Evolutionary conservation across 495 filamentous ascomycete genomes (phyloP).

Genomic region (Xeromyces bisporus): DNA sequence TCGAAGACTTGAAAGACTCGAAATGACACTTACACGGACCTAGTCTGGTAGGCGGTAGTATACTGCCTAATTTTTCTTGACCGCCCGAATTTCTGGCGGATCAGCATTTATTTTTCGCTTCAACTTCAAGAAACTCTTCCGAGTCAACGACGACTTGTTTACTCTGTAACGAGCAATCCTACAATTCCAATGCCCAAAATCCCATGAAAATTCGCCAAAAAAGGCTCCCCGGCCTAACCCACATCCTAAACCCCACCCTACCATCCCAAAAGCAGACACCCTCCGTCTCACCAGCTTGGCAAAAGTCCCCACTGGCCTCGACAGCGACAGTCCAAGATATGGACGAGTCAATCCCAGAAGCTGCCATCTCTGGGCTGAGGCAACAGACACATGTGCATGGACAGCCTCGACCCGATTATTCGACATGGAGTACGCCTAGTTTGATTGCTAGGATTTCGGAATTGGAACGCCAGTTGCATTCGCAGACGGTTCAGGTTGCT

Average conservation of each 20-base stretch:
- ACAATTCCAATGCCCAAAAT: too few relatives aligned
- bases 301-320: background rate
- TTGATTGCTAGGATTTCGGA: slow-evolving; percentile 47
- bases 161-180: too few relatives aligned
- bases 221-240: background rate
- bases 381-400: slow-evolving; percentile 3
- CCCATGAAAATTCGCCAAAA: too few relatives aligned
- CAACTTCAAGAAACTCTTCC: too few relatives aligned
- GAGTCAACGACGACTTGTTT: too few relatives aligned
- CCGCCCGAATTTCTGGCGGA: too few relatives aligned
- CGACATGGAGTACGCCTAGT: slow-evolving; percentile 45
- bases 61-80: too few relatives aligned
- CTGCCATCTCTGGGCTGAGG: slow-evolving; percentile 9
- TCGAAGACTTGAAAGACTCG: too few relatives aligned
- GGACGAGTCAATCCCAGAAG: background rate
- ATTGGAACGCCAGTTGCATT: slow-evolving; percentile 45
- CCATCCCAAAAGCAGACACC: background rate
- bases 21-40: too few relatives aligned
- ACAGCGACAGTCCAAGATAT: background rate
- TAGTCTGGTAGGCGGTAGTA: too few relatives aligned
- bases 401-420: slow-evolving; percentile 24
- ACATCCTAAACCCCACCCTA: background rate
- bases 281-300: too few relatives aligned
- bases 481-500: slow-evolving; percentile 25
- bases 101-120: too few relatives aligned